Evolutionary conservation across 2,329 filamentous ascomycete species (phyloP).

Genomic region (Cytospora chrysosperma): DNA sequence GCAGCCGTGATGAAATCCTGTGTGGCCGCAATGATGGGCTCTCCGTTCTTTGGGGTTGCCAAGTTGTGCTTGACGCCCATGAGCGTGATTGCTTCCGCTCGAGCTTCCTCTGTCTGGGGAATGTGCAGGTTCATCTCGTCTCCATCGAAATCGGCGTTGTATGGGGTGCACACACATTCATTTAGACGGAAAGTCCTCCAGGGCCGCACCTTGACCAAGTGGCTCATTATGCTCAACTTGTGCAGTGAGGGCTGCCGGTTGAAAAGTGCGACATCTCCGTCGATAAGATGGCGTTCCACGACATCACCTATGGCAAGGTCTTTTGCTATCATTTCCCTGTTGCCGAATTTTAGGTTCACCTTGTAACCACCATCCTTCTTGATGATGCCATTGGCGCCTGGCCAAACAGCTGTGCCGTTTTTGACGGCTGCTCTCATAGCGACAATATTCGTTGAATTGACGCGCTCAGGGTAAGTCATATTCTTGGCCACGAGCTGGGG

Average conservation of each 20-base stretch:
- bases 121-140: constrained; percentile 99
- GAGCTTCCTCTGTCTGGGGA: constrained; percentile 93
- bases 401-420: constrained; percentile 77
- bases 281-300: constrained; percentile 91
- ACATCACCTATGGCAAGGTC: constrained; percentile 79
- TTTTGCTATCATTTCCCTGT: constrained; percentile 68
- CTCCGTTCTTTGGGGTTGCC: constrained; percentile 93
- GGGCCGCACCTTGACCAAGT: constrained; percentile 87
- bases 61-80: constrained; percentile 99
- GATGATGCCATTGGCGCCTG: constrained; percentile 80
- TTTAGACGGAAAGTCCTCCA: constrained; percentile 97
- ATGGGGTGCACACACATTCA: constrained; percentile 96
- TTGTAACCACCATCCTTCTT: constrained; percentile 68
- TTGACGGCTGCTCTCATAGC: constrained; percentile 73
- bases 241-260: constrained; percentile 97
- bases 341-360: constrained; percentile 72
- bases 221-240: constrained; percentile 97
- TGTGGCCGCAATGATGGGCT: constrained; percentile 97
- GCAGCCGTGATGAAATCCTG: constrained; percentile 98
- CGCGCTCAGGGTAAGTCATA: constrained; percentile 89
- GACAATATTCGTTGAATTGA: constrained; percentile 79
- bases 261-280: constrained; percentile 94
- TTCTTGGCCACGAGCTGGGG: constrained; percentile 92
- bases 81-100: constrained; percentile 89
- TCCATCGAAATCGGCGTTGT: constrained; percentile 98